Evolutionary conservation across 2,329 filamentous ascomycete genomes (phyloP).

Genomic region (Zymoseptoria brevis): DNA sequence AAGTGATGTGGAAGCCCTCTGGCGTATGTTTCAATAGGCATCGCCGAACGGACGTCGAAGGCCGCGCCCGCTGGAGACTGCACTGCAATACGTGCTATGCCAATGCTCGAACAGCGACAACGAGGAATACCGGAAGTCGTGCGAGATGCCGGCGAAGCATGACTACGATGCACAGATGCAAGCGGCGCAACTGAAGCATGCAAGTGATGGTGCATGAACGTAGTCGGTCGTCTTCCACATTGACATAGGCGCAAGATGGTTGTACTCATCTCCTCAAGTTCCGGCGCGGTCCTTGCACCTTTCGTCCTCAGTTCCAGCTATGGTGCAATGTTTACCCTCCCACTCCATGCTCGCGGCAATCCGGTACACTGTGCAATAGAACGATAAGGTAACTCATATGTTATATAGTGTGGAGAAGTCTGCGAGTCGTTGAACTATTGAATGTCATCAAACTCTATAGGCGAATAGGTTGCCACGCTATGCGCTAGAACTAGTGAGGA

Average conservation of each 20-base stretch:
- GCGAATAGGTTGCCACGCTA: neutral
- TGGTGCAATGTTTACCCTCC: no score
- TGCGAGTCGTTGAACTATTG: neutral
- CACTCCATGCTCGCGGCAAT: no score
- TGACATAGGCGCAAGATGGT: no score
- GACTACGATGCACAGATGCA: neutral
- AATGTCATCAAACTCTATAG: neutral
- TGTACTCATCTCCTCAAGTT: no score
- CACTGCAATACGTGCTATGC: neutral
- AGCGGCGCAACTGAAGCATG: neutral
- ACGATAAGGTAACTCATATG: no score
- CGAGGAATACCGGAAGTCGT: neutral
- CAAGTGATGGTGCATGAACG: neutral
- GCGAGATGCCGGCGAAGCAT: neutral
- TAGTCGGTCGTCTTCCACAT: neutral
- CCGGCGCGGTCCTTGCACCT: no score
- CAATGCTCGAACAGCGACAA: slow-evolving; percentile 1
- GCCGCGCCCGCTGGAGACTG: neutral
- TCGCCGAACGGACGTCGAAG: neutral
- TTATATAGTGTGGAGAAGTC: neutral
- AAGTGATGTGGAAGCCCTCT: neutral
- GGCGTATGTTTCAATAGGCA: neutral
- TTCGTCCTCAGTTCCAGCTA: no score
- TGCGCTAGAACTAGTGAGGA: neutral
- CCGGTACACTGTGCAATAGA: neutral